Percentiles rank a stretch among this genome's conserved stretches.
These are phyloP conservation scores for Aureoboletus auriporus DNA, from an alignment of 768 basidiomycete species.

Conservation along the genomic window DNA sequence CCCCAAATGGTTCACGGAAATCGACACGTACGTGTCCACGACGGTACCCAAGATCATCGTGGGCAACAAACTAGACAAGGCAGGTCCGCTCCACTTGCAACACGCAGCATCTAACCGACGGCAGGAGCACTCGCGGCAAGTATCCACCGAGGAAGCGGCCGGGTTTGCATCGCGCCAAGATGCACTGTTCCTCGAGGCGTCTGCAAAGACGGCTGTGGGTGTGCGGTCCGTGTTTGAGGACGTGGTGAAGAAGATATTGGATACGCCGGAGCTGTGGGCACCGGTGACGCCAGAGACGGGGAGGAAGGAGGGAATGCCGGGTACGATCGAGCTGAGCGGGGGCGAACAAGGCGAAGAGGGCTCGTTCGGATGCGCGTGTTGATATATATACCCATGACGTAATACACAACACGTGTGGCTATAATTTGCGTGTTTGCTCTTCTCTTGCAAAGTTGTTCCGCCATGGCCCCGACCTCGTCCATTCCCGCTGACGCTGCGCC, in stretches of 20 bases:
- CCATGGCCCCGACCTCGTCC: conserved; percentile 21
- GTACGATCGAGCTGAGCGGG: conserved; percentile 35
- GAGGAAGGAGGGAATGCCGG: conserved; percentile 35
- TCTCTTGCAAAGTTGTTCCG: neutral
- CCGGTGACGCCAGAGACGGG: conserved; percentile 23
- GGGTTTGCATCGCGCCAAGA: conserved; percentile 79
- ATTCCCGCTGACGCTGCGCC: conserved; percentile 4
- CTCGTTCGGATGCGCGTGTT: conserved; percentile 25
- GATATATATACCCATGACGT: conserved; percentile 18
- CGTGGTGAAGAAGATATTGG: conserved; percentile 78
- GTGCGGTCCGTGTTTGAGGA: conserved; percentile 75
- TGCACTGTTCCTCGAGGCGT: conserved; percentile 87
- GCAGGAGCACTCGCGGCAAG: conserved; percentile 89
- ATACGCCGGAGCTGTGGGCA: conserved; percentile 80
- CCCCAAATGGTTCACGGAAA: conserved; percentile 88
- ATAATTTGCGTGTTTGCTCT: neutral
- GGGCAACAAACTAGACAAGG: conserved; percentile 94
- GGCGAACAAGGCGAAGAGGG: too few relatives aligned
- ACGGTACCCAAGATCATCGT: conserved; percentile 93
- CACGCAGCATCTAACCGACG: neutral
- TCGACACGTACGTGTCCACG: conserved; percentile 86
- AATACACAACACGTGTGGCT: conserved; percentile 17
- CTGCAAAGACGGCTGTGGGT: conserved; percentile 85
- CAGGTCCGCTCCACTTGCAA: conserved; percentile 16
- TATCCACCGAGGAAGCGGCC: conserved; percentile 71